Conservation (phyloP, 345 rosid genomes). For the Eucalyptus victrix region DNA sequence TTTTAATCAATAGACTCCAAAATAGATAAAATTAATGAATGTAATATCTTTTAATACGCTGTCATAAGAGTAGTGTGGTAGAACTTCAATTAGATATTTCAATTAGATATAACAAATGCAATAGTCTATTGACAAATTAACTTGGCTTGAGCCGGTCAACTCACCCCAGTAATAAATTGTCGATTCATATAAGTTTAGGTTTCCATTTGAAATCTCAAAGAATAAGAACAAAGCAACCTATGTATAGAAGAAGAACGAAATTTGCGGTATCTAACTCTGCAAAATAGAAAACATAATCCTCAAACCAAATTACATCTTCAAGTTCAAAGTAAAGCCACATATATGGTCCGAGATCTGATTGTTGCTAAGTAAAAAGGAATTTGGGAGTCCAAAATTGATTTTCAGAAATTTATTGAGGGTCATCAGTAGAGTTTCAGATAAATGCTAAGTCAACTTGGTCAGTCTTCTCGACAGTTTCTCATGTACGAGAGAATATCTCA, state of each 20-base stretch:
- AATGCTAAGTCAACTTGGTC: neutral
- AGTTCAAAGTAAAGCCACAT: neutral
- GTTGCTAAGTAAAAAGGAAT: neutral
- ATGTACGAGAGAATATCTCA: neutral
- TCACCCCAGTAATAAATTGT: neutral
- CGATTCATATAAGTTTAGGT: fast-evolving
- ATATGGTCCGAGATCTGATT: neutral
- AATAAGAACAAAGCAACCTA: neutral
- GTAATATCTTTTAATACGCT: neutral
- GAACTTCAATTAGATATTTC: neutral
- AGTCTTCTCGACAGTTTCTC: neutral
- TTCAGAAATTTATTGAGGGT: neutral
- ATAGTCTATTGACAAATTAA: neutral
- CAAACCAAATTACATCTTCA: neutral
- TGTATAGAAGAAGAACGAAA: neutral
- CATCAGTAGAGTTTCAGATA: neutral
- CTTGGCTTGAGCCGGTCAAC: neutral
- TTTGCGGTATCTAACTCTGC: neutral
- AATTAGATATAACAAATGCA: neutral
- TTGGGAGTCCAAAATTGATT: neutral
- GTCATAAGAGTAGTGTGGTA: neutral
- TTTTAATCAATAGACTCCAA: no score
- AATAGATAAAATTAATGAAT: no score
- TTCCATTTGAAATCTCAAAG: neutral
- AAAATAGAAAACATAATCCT: neutral